Evolutionary conservation across 495 filamentous ascomycete genomes (phyloP).

Genomic region (Letharia columbiana): DNA sequence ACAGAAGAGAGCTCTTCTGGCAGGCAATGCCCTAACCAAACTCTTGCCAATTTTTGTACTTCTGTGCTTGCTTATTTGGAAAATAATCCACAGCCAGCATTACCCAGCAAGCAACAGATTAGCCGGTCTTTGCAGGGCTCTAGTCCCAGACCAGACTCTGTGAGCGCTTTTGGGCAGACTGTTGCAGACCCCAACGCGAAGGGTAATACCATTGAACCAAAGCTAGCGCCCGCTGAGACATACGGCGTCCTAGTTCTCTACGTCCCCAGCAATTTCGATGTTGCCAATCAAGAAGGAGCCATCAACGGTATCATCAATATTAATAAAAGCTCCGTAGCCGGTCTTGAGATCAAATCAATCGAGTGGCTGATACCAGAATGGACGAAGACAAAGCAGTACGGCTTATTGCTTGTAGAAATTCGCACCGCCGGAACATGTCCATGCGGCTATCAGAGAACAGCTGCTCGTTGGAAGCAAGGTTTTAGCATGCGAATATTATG

Average conservation of each 20-base stretch:
- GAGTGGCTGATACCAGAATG: slow-evolving; percentile 4
- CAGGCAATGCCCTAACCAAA: not conserved
- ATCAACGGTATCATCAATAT: not conserved
- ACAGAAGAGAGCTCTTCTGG: not conserved
- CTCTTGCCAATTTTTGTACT: not conserved
- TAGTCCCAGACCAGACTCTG: not conserved
- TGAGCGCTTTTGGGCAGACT: not conserved
- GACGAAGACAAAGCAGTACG: not conserved
- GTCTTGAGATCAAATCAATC: slow-evolving; percentile 8
- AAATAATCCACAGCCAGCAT: not conserved
- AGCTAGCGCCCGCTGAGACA: not conserved
- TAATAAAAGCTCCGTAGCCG: slow-evolving; percentile 2
- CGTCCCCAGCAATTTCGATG: slow-evolving; percentile 6
- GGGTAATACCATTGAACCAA: not conserved
- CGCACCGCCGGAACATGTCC: not conserved
- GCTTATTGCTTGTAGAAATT: slow-evolving; percentile 5
- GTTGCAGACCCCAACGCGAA: not conserved
- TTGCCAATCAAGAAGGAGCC: not conserved
- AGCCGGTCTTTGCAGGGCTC: not conserved
- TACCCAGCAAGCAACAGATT: not conserved
- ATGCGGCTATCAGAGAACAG: slow-evolving; percentile 9
- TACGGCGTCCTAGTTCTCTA: slow-evolving; percentile 6
- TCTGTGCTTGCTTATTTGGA: not conserved
- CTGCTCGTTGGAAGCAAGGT: not conserved
- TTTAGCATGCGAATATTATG: too few relatives aligned